Evolutionary conservation across 2,329 filamentous ascomycete species (phyloP).

Genomic region (Fusarium penzigii): DNA sequence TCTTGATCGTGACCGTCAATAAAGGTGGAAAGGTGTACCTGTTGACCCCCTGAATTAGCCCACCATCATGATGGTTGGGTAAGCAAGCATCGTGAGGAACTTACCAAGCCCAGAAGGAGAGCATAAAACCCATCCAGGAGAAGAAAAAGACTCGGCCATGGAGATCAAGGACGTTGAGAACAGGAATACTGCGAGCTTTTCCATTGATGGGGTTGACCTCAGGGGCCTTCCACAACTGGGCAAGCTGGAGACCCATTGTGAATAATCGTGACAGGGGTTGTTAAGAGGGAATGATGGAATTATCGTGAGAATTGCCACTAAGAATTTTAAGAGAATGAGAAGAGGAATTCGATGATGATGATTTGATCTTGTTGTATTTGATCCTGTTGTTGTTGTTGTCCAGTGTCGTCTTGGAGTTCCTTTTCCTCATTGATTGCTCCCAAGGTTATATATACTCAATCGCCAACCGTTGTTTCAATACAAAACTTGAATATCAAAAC

Average conservation of each 20-base stretch:
- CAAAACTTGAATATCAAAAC: not conserved
- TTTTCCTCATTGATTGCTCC: not conserved
- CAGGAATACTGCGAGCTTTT: conserved; percentile 78
- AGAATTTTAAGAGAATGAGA: not conserved
- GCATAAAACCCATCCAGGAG: conserved; percentile 82
- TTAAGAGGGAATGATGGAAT: not conserved
- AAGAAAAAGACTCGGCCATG: conserved; percentile 92
- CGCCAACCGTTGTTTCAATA: not conserved
- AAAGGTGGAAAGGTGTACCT: conserved; percentile 84
- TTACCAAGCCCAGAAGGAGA: conserved; percentile 83
- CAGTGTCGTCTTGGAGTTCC: not conserved
- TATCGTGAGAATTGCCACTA: not conserved
- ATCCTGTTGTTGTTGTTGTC: not conserved
- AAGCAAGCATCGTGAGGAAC: conserved; percentile 6
- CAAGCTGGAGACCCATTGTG: conserved; percentile 32
- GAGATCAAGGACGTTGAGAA: conserved; percentile 74
- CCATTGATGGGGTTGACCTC: conserved; percentile 81
- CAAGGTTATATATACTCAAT: not conserved
- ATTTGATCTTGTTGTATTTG: not conserved
- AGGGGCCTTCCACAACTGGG: conserved; percentile 47
- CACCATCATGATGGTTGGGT: not conserved
- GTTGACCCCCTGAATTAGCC: conserved; percentile 9
- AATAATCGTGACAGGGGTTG: conserved; percentile 1
- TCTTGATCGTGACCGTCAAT: conserved; percentile 74
- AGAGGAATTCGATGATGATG: not conserved